Conservation (phyloP, 2,329 filamentous ascomycete genomes). For the Aureobasidium pullulans region DNA sequence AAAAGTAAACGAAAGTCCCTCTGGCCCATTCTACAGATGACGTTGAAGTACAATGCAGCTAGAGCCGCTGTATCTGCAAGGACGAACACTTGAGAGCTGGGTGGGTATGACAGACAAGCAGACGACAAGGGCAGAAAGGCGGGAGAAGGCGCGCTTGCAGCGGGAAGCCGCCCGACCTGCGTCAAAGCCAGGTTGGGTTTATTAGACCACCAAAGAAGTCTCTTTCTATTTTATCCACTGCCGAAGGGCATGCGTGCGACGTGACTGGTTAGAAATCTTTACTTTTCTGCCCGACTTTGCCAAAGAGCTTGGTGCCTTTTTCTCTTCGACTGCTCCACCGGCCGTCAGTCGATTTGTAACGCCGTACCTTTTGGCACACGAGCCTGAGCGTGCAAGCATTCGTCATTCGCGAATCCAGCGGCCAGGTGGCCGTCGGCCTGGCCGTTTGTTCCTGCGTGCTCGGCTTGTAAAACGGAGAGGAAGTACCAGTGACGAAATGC, state of each 20-base stretch:
- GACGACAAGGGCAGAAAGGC: conserved; percentile 12
- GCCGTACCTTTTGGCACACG: conserved; percentile 4
- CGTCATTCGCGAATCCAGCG: neutral
- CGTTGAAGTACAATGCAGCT: conserved; percentile 5
- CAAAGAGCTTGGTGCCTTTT: neutral
- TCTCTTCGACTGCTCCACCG: neutral
- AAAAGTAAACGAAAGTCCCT: neutral
- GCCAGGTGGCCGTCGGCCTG: neutral
- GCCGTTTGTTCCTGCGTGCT: conserved; percentile 3
- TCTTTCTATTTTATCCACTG: neutral
- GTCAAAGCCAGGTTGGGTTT: conserved; percentile 1
- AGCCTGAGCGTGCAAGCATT: neutral
- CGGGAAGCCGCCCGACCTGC: neutral
- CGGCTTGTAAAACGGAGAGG: neutral
- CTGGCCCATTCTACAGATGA: neutral
- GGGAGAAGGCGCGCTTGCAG: conserved; percentile 12
- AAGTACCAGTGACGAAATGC: neutral
- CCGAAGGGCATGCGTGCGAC: conserved; percentile 8
- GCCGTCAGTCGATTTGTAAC: conserved; percentile 4
- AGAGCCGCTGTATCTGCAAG: conserved; percentile 12
- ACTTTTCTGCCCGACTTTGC: neutral
- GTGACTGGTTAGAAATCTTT: conserved; percentile 10
- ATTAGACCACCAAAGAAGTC: neutral
- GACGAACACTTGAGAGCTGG: conserved; percentile 6
- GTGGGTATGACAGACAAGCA: neutral